A percentile compares a stretch with the other conserved stretches of the same genome.
phyloP scores from a whole-genome alignment of 2,329 filamentous ascomycete genomes.

The Hysterium pulicare region DNA sequence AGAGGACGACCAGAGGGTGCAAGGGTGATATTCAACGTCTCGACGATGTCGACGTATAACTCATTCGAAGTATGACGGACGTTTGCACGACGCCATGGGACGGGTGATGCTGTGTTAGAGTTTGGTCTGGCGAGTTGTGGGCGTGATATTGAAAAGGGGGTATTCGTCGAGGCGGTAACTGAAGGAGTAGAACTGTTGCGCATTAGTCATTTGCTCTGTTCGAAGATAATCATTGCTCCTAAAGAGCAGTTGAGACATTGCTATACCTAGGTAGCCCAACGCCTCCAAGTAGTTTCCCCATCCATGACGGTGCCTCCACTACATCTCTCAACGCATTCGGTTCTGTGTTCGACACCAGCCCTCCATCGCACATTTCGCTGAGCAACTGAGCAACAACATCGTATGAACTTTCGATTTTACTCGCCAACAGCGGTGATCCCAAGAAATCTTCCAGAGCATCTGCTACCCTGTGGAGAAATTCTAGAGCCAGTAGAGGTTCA shows the following conservation, averaged over 20 bases:
- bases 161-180: slow-evolving; percentile 18
- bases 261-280: slow-evolving; percentile 74
- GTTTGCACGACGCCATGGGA: slow-evolving; percentile 89
- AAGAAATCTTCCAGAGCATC: slow-evolving; percentile 94
- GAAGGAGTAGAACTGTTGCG: slow-evolving; percentile 25
- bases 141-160: slow-evolving; percentile 25
- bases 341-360: slow-evolving; percentile 84
- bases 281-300: slow-evolving; percentile 83
- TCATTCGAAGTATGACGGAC: slow-evolving; percentile 97
- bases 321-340: slow-evolving; percentile 87
- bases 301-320: slow-evolving; percentile 85
- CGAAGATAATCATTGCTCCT: no score
- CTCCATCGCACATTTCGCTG: slow-evolving; percentile 94
- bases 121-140: slow-evolving; percentile 16
- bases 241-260: no score
- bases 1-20: slow-evolving; percentile 87
- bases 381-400: slow-evolving; percentile 91
- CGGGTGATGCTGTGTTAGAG: slow-evolving; percentile 45
- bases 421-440: slow-evolving; percentile 77
- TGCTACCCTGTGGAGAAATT: slow-evolving; percentile 90
- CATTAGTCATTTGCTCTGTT: background rate
- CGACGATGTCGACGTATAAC: slow-evolving; percentile 92
- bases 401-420: slow-evolving; percentile 85
- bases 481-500: slow-evolving; percentile 83
- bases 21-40: slow-evolving; percentile 81